Evolutionary conservation across 2,329 filamentous ascomycete genomes (phyloP).

Genomic region (Fusarium mexicanum): DNA sequence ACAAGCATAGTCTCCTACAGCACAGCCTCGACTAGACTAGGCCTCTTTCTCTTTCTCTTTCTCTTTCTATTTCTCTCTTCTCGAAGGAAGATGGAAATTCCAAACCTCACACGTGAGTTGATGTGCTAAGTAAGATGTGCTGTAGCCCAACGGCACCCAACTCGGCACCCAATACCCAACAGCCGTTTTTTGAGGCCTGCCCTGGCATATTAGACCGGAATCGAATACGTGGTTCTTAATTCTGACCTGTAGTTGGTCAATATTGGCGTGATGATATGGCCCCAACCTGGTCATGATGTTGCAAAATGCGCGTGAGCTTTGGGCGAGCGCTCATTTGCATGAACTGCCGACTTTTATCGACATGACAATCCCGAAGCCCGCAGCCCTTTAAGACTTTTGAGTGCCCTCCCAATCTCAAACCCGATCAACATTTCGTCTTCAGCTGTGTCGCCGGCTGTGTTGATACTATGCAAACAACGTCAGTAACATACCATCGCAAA

Average conservation of each 20-base stretch:
- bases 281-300: constrained; percentile 26
- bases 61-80: not conserved
- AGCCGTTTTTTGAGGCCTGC: constrained; percentile 31
- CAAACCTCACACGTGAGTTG: constrained; percentile 1
- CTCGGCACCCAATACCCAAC: constrained; percentile 31
- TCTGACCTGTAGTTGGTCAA: constrained; percentile 21
- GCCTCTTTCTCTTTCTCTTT: not conserved
- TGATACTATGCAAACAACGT: constrained; percentile 9
- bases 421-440: not conserved
- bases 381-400: constrained; percentile 3
- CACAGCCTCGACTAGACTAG: constrained; percentile 27
- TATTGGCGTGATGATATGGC: constrained; percentile 28
- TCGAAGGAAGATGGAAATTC: constrained; percentile 31
- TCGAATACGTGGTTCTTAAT: constrained; percentile 1
- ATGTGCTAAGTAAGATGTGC: constrained; percentile 1
- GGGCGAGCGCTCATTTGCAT: constrained; percentile 28
- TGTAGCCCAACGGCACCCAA: constrained; percentile 35
- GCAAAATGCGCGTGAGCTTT: constrained; percentile 33
- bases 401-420: not conserved
- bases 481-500: constrained; percentile 18
- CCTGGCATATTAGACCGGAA: constrained; percentile 12
- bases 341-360: constrained; percentile 6
- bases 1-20: constrained; percentile 4
- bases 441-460: not conserved
- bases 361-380: not conserved